A percentile compares a stretch with the other conserved stretches of the same genome.
These are phyloP conservation scores for Dichotomopilus funicola DNA, from an alignment of 2,329 filamentous ascomycete species.

Conservation along the genomic window DNA sequence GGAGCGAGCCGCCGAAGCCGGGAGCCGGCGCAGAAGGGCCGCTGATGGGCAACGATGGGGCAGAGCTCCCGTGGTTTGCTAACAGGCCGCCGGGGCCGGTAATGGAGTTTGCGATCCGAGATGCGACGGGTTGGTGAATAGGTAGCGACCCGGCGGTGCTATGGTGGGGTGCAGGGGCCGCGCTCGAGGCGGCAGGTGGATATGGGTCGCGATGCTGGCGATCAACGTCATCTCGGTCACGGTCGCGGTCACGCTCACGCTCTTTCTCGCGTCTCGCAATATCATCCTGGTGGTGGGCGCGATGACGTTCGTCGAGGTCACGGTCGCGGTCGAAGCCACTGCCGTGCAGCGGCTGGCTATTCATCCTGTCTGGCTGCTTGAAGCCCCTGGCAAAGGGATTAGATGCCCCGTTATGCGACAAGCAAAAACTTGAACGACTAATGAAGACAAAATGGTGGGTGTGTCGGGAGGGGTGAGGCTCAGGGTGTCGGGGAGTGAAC, in stretches of 20 bases:
- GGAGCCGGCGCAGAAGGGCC: constrained; percentile 45
- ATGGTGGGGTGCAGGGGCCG: constrained; percentile 63
- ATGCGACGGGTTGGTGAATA: constrained; percentile 88
- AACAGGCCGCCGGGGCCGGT: constrained; percentile 89
- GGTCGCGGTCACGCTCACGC: constrained; percentile 19
- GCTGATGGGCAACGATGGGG: constrained; percentile 46
- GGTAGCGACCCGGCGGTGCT: constrained; percentile 83
- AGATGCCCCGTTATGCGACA: not conserved
- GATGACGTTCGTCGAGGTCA: constrained; percentile 42
- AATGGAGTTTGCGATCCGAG: constrained; percentile 71
- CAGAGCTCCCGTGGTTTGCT: constrained; percentile 60
- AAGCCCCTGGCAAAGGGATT: constrained; percentile 16
- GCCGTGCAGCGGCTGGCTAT: constrained; percentile 40
- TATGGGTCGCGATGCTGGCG: constrained; percentile 52
- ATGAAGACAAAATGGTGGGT: not conserved
- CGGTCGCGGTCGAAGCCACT: constrained; percentile 43
- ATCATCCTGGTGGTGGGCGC: constrained; percentile 42
- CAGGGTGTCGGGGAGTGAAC: not conserved
- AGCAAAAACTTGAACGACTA: not conserved
- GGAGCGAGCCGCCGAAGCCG: constrained; percentile 50
- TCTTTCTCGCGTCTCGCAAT: constrained; percentile 32
- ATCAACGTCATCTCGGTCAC: constrained; percentile 25
- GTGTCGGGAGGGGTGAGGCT: not conserved
- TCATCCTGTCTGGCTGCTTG: constrained; percentile 32
- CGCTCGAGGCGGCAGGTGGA: constrained; percentile 51